These are phyloP conservation scores for Incumbomyces lentus DNA, from an alignment of 2,329 filamentous ascomycete species.

Conservation along the genomic window DNA sequence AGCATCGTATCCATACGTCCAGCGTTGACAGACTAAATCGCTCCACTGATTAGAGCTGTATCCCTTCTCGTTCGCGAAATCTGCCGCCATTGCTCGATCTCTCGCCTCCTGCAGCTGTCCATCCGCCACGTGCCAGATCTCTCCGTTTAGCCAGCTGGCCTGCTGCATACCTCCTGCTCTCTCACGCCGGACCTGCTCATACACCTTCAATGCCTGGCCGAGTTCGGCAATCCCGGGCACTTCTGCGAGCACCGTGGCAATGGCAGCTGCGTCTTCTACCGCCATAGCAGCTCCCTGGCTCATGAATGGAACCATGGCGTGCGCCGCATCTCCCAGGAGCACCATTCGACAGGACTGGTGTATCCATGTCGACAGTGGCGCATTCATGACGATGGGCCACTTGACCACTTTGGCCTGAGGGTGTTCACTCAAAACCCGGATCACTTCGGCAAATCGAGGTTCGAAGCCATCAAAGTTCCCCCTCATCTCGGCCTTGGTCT, in stretches of 20 bases:
- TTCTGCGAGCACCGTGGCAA: slow-evolving; percentile 20
- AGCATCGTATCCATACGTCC: slow-evolving; percentile 42
- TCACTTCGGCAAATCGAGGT: slow-evolving; percentile 27
- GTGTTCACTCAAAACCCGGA: slow-evolving; percentile 20
- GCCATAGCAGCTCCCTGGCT: slow-evolving; percentile 36
- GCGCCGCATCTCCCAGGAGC: slow-evolving; percentile 34
- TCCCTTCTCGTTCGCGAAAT: slow-evolving; percentile 25
- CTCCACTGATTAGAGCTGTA: slow-evolving; percentile 41
- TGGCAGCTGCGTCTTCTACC: slow-evolving; percentile 34
- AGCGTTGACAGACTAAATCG: slow-evolving; percentile 36
- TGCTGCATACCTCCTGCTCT: slow-evolving; percentile 33
- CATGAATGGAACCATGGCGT: slow-evolving; percentile 38
- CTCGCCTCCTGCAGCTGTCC: slow-evolving; percentile 33
- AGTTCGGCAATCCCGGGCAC: slow-evolving; percentile 21
- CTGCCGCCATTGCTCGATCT: slow-evolving; percentile 31
- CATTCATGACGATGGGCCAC: slow-evolving; percentile 24
- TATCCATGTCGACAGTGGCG: slow-evolving; percentile 24
- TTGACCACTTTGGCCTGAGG: slow-evolving; percentile 26
- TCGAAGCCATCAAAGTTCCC: slow-evolving; percentile 15
- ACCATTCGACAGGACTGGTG: slow-evolving; percentile 24
- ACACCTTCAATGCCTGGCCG: slow-evolving; percentile 26
- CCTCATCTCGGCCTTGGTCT: slow-evolving; percentile 25
- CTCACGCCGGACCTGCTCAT: slow-evolving; percentile 28
- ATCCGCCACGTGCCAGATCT: slow-evolving; percentile 40
- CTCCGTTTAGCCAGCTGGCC: slow-evolving; percentile 37